Conservation (phyloP, 179 eudicot genomes). For the Carnegiea gigantea region DNA sequence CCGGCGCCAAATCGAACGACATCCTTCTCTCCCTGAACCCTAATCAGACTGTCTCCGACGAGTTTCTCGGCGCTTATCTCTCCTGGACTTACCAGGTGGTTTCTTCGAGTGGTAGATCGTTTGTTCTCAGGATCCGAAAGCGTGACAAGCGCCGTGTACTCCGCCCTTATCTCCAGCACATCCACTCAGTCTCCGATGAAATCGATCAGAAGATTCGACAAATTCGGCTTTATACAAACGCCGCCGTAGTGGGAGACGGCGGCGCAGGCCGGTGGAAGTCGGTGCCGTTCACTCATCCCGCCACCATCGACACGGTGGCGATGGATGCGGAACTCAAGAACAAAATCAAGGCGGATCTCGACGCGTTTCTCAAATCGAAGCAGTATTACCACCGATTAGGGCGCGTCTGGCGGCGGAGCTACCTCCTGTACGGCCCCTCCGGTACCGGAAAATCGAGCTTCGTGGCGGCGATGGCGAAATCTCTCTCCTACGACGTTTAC, state of each 20-base stretch:
- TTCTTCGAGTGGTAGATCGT: constrained; percentile 12
- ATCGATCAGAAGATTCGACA: background rate
- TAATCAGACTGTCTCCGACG: constrained; percentile 6
- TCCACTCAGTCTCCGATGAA: constrained; percentile 32
- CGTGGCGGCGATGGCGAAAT: constrained; percentile 79
- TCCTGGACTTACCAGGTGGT: constrained; percentile 49
- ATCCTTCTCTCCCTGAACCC: background rate
- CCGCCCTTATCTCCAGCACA: constrained; percentile 65
- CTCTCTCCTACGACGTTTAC: constrained; percentile 67
- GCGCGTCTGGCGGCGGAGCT: constrained; percentile 86
- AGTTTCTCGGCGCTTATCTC: constrained; percentile 16
- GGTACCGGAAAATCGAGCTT: constrained; percentile 95
- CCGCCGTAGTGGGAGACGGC: background rate
- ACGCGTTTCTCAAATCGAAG: constrained; percentile 62
- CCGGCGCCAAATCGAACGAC: background rate
- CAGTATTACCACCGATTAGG: constrained; percentile 78
- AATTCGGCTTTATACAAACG: constrained; percentile 1
- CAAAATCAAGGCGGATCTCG: constrained; percentile 65
- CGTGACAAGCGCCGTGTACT: constrained; percentile 68
- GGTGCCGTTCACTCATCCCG: constrained; percentile 15
- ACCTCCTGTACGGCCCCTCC: constrained; percentile 71
- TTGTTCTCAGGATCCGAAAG: constrained; percentile 54
- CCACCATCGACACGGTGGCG: constrained; percentile 38
- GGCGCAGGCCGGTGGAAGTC: background rate
- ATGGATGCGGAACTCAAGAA: constrained; percentile 72